Percentiles rank a stretch among this genome's conserved stretches.
Conservation (phyloP, 1,139 yeast genomes). For the Casaregolazyma suthepensis region DNA sequence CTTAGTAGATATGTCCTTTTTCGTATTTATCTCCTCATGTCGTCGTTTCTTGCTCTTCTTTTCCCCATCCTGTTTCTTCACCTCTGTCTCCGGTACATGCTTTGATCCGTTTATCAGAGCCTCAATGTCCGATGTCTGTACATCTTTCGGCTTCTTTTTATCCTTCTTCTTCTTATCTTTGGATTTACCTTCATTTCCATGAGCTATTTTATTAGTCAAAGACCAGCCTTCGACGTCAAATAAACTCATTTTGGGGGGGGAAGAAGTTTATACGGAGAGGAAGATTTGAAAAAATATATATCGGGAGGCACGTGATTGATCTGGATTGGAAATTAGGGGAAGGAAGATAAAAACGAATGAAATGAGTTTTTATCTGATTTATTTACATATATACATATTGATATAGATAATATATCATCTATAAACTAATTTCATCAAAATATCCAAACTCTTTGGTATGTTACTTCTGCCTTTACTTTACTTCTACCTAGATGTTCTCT, state of each 20-base stretch:
- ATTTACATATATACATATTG: too few relatives aligned
- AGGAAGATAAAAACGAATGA: too few relatives aligned
- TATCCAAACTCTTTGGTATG: too few relatives aligned
- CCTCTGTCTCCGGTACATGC: slow-evolving; percentile 15
- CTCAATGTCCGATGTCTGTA: slow-evolving; percentile 12
- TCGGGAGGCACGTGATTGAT: background rate
- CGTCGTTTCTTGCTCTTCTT: slow-evolving; percentile 11
- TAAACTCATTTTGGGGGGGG: slow-evolving; percentile 49
- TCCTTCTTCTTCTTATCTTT: slow-evolving; percentile 12
- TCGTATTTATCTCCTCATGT: slow-evolving; percentile 6
- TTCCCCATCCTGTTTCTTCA: slow-evolving; percentile 22
- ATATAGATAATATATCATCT: too few relatives aligned
- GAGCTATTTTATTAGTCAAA: slow-evolving; percentile 49
- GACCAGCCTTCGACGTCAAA: slow-evolving; percentile 84
- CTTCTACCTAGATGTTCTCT: too few relatives aligned
- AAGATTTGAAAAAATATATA: background rate
- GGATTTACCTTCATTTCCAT: slow-evolving; percentile 26
- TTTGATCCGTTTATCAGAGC: slow-evolving; percentile 12
- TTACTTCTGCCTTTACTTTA: too few relatives aligned
- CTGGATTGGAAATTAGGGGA: background rate
- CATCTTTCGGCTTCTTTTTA: slow-evolving; percentile 11
- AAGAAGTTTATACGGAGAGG: background rate
- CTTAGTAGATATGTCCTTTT: background rate
- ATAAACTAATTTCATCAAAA: too few relatives aligned
- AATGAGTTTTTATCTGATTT: too few relatives aligned